Evolutionary conservation across 441 rosid species (phyloP).

Genomic region (Adansonia madagascariensis): DNA sequence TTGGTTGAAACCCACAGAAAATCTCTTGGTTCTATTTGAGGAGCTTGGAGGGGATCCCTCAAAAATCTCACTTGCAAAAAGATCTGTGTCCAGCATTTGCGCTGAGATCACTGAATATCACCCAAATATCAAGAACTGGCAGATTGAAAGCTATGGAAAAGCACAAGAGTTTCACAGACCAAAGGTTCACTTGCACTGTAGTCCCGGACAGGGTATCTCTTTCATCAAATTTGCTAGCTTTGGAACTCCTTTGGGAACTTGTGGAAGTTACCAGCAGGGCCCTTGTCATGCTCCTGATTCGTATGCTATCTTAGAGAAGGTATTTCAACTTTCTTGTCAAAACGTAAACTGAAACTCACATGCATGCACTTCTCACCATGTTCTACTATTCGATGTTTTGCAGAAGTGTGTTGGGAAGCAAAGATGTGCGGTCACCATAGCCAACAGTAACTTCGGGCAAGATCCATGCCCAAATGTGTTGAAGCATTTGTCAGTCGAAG

Average conservation of each 20-base stretch:
- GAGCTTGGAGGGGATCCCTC: slow-evolving; percentile 92
- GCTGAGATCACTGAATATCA: slow-evolving; percentile 87
- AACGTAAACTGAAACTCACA: background rate
- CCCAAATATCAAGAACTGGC: slow-evolving; percentile 93
- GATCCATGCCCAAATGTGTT: slow-evolving; percentile 94
- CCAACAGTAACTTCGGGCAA: slow-evolving; percentile 83
- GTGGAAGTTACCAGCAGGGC: slow-evolving; percentile 94
- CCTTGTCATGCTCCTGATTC: slow-evolving; percentile 85
- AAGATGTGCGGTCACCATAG: slow-evolving; percentile 83
- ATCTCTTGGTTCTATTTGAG: slow-evolving; percentile 83
- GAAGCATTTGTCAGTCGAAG: slow-evolving; percentile 89
- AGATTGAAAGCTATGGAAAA: slow-evolving; percentile 86
- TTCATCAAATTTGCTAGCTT: slow-evolving; percentile 93
- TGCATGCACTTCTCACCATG: slow-evolving; percentile 14
- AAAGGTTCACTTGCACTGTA: slow-evolving; percentile 83
- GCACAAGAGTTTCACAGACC: slow-evolving; percentile 80
- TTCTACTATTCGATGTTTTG: slow-evolving; percentile 10
- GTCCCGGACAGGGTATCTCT: slow-evolving; percentile 72
- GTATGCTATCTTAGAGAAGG: slow-evolving; percentile 75
- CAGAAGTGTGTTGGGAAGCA: slow-evolving; percentile 92
- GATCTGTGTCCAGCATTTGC: slow-evolving; percentile 77
- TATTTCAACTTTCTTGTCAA: slow-evolving; percentile 28
- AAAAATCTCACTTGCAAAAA: slow-evolving; percentile 74
- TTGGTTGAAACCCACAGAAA: slow-evolving; percentile 83
- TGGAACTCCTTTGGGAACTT: slow-evolving; percentile 92